Conservation (phyloP, 2,329 filamentous ascomycete species). For the Stagonosporopsis cucurbitacearum region DNA sequence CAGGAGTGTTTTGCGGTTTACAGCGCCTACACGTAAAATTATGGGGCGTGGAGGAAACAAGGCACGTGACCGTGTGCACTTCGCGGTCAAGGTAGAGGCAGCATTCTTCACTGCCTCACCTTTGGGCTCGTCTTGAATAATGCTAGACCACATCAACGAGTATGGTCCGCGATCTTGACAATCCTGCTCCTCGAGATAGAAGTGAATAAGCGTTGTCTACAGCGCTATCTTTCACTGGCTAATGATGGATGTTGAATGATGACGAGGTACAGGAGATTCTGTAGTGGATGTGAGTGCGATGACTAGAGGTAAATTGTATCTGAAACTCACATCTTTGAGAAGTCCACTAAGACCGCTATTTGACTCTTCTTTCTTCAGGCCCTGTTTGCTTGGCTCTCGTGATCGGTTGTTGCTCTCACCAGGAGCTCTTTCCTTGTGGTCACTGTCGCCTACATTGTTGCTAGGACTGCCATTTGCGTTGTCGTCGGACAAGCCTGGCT, state of each 20-base stretch:
- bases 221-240: background rate
- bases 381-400: background rate
- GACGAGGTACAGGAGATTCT: conserved; percentile 2
- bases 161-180: too few species aligned
- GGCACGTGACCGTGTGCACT: background rate
- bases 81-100: background rate
- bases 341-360: background rate
- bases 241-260: conserved; percentile 5
- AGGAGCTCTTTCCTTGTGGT: background rate
- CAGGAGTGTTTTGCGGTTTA: background rate
- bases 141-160: background rate
- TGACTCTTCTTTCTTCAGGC: background rate
- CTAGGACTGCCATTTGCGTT: background rate
- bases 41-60: background rate
- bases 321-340: background rate
- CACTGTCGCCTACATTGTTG: background rate
- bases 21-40: too few species aligned
- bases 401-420: background rate
- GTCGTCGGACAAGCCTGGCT: background rate
- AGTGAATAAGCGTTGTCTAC: background rate
- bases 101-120: background rate
- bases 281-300: background rate
- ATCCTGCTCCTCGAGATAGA: background rate
- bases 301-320: background rate
- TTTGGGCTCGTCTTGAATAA: background rate